Conservation (phyloP, 2,329 filamentous ascomycete species). For the Pseudogymnoascus destructans region DNA sequence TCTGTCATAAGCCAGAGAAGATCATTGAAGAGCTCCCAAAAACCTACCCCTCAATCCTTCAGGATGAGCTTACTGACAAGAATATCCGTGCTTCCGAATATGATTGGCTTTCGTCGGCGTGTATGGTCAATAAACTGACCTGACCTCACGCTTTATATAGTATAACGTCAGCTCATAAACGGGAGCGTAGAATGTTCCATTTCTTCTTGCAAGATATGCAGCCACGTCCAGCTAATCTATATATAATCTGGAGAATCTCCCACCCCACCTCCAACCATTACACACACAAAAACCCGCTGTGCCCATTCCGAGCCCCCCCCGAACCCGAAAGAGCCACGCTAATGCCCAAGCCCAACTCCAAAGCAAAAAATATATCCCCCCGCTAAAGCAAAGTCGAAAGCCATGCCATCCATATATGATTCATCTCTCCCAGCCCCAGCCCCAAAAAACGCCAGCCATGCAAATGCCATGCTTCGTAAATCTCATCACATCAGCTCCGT, state of each 20-base stretch:
- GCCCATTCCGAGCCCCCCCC: not conserved
- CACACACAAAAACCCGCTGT: conserved; percentile 3
- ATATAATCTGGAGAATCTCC: not conserved
- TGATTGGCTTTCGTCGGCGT: not conserved
- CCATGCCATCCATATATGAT: conserved; percentile 7
- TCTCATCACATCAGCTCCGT: conserved; percentile 3
- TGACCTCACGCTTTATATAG: not conserved
- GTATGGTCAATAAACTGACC: not conserved
- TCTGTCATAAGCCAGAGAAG: not conserved
- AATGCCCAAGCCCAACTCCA: conserved; percentile 4
- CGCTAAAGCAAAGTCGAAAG: conserved; percentile 7
- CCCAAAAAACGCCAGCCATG: conserved; percentile 8
- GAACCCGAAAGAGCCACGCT: not conserved
- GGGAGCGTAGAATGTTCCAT: conserved; percentile 1
- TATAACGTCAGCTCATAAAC: not conserved
- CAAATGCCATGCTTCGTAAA: conserved; percentile 6
- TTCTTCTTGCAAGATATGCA: conserved; percentile 2
- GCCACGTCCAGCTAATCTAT: conserved; percentile 2
- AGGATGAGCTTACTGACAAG: not conserved
- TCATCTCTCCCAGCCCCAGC: not conserved
- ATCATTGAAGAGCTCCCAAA: not conserved
- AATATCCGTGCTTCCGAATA: not conserved
- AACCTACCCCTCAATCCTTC: not conserved
- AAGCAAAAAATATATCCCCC: not conserved
- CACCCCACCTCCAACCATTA: not conserved